Base-by-base conservation (phyloP, 1,139 yeast species). In the Pichia sp. region DNA sequence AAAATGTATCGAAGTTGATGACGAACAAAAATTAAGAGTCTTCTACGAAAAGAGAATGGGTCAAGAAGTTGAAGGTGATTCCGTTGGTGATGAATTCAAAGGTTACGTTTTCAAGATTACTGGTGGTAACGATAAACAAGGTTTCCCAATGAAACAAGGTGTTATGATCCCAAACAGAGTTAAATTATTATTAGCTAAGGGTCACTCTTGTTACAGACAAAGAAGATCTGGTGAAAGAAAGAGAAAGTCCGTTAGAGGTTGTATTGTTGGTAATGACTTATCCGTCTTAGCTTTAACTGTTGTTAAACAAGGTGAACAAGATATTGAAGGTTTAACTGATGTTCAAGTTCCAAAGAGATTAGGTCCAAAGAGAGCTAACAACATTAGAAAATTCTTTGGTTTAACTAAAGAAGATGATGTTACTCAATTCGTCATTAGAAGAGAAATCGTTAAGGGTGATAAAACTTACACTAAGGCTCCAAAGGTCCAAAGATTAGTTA, bases 141-240 rank as follows among this genome's bases (percentile, higher is more conserved):
- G 98, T 81, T 94, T 92, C 96, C 97, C 98, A 79, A 92, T 94
- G 98, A 92, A 90, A 78, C 98, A 92, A 80, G 97, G 97, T 84
- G 98, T 92, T 63, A 81, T 92, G 83, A 95, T 88, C 81, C 97
- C 98, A 77, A 88, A 95, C 83, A 95, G 98, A 86, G 97, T 94
- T 69, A 89, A 87, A 75, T 84, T 92, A 69, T 83, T 94, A 73
- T 81, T 92, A 73, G 74, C 96, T 66, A 83, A 87, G 78, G 96
- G 95, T 70, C 86, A 80, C 82, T 87, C 97, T 69, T 90, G 97
- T 84, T 92, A 92, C 95, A 92, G 98, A 83, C 95, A 96, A 76
- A 94, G 98, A 83, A 88, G 98, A 80, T 71, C 76, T 63, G 98
- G 98, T 84, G 98, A 92, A 83, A 88, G 98, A 81, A 92, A 92